These are phyloP conservation scores for Teunomyces stri DNA, from an alignment of 805 yeast species.

Conservation along the genomic window DNA sequence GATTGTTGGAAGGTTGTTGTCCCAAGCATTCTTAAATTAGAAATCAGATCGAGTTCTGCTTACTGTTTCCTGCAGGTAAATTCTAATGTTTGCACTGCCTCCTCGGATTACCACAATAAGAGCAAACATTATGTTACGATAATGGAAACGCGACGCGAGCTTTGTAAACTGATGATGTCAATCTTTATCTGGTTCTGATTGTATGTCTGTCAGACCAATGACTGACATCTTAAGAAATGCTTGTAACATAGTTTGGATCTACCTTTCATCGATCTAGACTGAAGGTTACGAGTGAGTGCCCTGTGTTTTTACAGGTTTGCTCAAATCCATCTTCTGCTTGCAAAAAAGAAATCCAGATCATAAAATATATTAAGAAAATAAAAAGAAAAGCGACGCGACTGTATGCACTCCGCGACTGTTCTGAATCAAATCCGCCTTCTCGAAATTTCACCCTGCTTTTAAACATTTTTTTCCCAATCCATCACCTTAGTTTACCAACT, in stretches of 20 bases:
- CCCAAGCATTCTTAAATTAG: neutral
- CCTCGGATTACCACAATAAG: neutral
- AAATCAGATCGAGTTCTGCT: neutral
- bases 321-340: neutral
- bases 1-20: neutral
- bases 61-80: neutral
- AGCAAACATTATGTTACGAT: neutral
- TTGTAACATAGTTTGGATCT: no score
- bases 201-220: no score
- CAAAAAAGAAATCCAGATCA: slow-evolving; percentile 4
- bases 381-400: slow-evolving; percentile 1
- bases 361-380: slow-evolving; percentile 1
- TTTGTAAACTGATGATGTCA: neutral
- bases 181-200: no score
- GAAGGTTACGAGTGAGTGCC: neutral
- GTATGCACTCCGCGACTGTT: slow-evolving; percentile 1
- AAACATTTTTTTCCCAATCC: slow-evolving; percentile 4
- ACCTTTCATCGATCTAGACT: neutral
- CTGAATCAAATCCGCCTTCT: slow-evolving; percentile 3
- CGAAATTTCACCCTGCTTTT: slow-evolving; percentile 2
- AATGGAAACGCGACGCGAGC: neutral
- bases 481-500: neutral
- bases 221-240: no score
- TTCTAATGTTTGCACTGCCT: neutral
- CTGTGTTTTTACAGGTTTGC: slow-evolving; percentile 1